Evolutionary conservation across 495 filamentous ascomycete species (phyloP).

Genomic region (Penicillium silybi): DNA sequence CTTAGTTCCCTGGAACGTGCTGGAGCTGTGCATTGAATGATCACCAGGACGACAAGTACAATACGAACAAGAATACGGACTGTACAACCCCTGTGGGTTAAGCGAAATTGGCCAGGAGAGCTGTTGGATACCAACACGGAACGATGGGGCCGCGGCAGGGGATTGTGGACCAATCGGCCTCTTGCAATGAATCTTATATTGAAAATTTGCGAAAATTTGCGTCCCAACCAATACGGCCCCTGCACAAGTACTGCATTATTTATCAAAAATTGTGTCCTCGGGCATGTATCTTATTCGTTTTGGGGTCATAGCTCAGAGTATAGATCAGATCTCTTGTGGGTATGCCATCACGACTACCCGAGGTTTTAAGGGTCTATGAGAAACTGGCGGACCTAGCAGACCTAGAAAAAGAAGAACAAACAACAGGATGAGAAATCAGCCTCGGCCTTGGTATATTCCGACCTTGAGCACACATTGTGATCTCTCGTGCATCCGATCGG

Average conservation of each 20-base stretch:
- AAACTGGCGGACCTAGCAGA: neutral
- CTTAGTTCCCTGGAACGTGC: neutral
- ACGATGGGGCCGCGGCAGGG: constrained; percentile 14
- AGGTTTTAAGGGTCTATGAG: no score
- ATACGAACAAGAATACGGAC: constrained; percentile 6
- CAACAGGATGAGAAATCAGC: neutral
- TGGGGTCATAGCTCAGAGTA: neutral
- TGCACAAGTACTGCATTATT: neutral
- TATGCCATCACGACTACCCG: no score
- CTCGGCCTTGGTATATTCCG: neutral
- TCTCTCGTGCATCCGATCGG: constrained; percentile 26
- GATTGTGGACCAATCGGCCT: constrained; percentile 13
- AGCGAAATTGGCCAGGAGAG: constrained; percentile 38
- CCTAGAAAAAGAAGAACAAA: neutral
- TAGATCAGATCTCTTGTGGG: neutral
- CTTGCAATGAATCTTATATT: constrained; percentile 19
- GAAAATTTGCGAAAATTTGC: constrained; percentile 14
- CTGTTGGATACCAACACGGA: constrained; percentile 12
- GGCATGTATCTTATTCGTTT: neutral
- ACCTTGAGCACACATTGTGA: constrained; percentile 8
- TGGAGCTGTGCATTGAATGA: neutral
- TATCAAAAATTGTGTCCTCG: neutral
- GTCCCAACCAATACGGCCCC: neutral
- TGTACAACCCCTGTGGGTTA: constrained; percentile 25
- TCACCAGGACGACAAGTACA: constrained; percentile 3